These are phyloP conservation scores for Calendula officinalis DNA, from an alignment of 129 eudicot genomes.

Conservation along the genomic window DNA sequence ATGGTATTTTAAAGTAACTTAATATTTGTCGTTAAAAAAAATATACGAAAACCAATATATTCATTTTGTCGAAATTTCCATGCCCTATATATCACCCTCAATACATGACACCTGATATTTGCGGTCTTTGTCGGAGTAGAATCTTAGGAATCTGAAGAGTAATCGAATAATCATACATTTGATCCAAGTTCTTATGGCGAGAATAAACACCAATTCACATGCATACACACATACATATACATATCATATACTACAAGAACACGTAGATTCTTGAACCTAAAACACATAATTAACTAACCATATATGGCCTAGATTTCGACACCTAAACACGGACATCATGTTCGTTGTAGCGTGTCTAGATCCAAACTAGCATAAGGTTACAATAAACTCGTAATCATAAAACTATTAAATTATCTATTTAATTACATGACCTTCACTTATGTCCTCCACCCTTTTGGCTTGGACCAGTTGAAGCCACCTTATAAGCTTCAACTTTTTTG, in stretches of 20 bases:
- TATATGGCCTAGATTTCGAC: slow-evolving; percentile 21
- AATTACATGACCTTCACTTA: slow-evolving; percentile 31
- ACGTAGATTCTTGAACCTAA: slow-evolving; percentile 1
- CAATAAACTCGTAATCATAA: slow-evolving; percentile 8
- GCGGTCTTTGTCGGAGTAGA: neutral
- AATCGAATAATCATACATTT: neutral
- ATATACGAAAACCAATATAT: no score
- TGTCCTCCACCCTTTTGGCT: slow-evolving; percentile 44
- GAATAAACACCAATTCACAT: neutral
- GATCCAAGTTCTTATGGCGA: neutral
- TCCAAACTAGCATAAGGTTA: slow-evolving; percentile 15
- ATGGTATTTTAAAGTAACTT: no score
- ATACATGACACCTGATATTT: no score
- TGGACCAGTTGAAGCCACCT: slow-evolving; percentile 39
- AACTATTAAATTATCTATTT: slow-evolving; percentile 18
- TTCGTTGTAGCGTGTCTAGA: slow-evolving; percentile 11
- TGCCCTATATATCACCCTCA: no score
- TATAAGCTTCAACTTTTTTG: slow-evolving; percentile 23
- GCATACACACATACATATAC: slow-evolving; percentile 1
- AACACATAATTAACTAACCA: neutral
- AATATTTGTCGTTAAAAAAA: no score
- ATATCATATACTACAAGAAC: slow-evolving; percentile 11
- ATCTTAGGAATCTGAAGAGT: neutral
- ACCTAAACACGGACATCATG: slow-evolving; percentile 11
- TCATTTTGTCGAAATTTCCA: no score